Percentiles rank a stretch among this genome's conserved stretches.
These are phyloP conservation scores for Diplodia scrobiculata DNA, from an alignment of 2,329 filamentous ascomycete species.

Conservation along the genomic window DNA sequence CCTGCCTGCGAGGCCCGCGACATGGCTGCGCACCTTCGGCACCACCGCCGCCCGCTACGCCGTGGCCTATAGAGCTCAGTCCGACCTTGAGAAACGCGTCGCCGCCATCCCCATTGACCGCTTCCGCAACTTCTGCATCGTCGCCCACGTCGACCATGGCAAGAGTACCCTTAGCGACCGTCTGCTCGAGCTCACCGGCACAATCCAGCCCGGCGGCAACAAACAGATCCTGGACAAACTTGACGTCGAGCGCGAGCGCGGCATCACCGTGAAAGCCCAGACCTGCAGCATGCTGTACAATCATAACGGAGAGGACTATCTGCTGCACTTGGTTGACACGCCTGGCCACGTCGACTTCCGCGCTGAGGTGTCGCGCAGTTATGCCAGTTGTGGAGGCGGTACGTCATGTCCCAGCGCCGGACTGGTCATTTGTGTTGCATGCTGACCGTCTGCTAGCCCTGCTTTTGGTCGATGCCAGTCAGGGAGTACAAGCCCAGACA, in stretches of 20 bases:
- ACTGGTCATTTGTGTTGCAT: background rate
- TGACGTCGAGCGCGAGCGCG: constrained; percentile 91
- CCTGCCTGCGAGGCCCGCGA: constrained; percentile 28
- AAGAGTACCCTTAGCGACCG: constrained; percentile 95
- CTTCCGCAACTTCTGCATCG: constrained; percentile 95
- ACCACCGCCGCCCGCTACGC: constrained; percentile 40
- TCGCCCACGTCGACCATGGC: constrained; percentile 97
- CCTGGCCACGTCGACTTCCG: constrained; percentile 97
- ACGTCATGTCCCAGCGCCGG: background rate
- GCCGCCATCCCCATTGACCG: constrained; percentile 74
- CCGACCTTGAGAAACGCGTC: constrained; percentile 66
- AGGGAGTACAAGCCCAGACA: constrained; percentile 95
- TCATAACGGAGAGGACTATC: constrained; percentile 80
- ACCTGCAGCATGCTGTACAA: constrained; percentile 98
- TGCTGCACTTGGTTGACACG: constrained; percentile 93
- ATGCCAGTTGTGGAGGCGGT: constrained; percentile 86
- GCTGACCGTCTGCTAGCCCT: constrained; percentile 58
- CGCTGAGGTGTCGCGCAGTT: constrained; percentile 91
- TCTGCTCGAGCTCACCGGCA: constrained; percentile 89
- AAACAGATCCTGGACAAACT: constrained; percentile 97
- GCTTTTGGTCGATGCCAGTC: constrained; percentile 90
- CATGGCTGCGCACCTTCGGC: constrained; percentile 34
- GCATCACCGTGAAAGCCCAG: constrained; percentile 98
- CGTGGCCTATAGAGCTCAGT: constrained; percentile 44
- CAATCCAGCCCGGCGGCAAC: constrained; percentile 79